phyloP scores from a whole-genome alignment of 768 basidiomycete species.

The Suillus paluster region DNA sequence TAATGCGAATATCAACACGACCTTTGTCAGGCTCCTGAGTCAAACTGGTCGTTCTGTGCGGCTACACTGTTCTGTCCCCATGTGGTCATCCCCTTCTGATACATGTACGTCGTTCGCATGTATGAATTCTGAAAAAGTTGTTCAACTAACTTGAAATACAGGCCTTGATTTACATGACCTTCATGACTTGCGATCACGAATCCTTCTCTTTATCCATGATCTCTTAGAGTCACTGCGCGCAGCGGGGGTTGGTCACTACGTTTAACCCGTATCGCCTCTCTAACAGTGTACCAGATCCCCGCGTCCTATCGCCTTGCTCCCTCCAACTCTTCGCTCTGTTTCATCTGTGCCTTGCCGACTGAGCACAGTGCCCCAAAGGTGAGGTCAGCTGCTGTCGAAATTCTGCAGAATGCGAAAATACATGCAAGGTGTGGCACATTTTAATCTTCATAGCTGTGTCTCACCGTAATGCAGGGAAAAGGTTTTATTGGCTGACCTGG shows the following conservation, averaged over 20 bases:
- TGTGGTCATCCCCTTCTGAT: constrained; percentile 62
- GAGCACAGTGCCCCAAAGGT: constrained; percentile 46
- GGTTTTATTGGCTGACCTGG: constrained; percentile 54
- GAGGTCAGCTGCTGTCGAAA: constrained; percentile 47
- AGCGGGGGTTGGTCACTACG: constrained; percentile 53
- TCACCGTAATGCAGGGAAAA: constrained; percentile 42
- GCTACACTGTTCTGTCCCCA: constrained; percentile 70
- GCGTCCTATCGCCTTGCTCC: constrained; percentile 69
- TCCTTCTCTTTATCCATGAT: constrained; percentile 66
- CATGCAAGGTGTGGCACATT: constrained; percentile 43
- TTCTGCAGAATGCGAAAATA: constrained; percentile 49
- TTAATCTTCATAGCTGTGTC: constrained; percentile 9
- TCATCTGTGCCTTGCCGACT: constrained; percentile 58
- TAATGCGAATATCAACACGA: constrained; percentile 6
- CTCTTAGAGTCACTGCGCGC: constrained; percentile 61
- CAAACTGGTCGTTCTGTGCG: constrained; percentile 54
- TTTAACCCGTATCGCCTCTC: constrained; percentile 10
- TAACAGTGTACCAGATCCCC: constrained; percentile 47
- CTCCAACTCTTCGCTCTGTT: constrained; percentile 60
- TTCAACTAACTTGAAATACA: constrained; percentile 26
- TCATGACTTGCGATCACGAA: constrained; percentile 63
- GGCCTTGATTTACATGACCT: constrained; percentile 73
- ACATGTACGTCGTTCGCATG: constrained; percentile 49
- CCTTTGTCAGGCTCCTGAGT: constrained; percentile 47
- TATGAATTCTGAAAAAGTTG: background rate